A percentile compares a stretch with the other conserved stretches of the same genome.
These are phyloP conservation scores for Suillus plorans DNA, from an alignment of 768 basidiomycete genomes.

Conservation along the genomic window DNA sequence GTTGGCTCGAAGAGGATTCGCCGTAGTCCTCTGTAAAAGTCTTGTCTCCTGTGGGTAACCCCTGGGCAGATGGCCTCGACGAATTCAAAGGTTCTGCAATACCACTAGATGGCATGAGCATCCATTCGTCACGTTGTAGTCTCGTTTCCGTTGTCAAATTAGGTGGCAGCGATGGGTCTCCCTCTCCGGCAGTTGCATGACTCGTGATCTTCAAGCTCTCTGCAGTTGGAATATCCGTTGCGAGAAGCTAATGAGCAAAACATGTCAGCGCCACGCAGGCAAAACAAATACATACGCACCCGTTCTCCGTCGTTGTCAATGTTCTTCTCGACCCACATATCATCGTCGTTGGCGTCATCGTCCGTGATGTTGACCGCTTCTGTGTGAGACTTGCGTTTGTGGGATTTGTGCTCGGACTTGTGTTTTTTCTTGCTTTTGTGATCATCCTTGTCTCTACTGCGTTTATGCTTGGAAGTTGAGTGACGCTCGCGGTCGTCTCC, in stretches of 20 bases:
- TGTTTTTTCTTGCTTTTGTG: slow-evolving; percentile 56
- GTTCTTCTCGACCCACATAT: slow-evolving; percentile 89
- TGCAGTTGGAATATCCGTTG: slow-evolving; percentile 74
- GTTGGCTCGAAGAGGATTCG: slow-evolving; percentile 42
- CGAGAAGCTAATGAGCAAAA: slow-evolving; percentile 47
- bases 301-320: slow-evolving; percentile 75
- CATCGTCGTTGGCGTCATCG: slow-evolving; percentile 72
- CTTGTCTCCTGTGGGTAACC: slow-evolving; percentile 39
- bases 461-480: slow-evolving; percentile 25
- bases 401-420: slow-evolving; percentile 45
- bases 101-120: slow-evolving; percentile 53
- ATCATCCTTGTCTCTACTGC: slow-evolving; percentile 36
- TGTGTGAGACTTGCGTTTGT: slow-evolving; percentile 27
- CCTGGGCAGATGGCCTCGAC: slow-evolving; percentile 30
- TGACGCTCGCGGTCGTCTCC: slow-evolving; percentile 16
- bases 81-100: slow-evolving; percentile 29
- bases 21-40: slow-evolving; percentile 68
- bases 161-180: slow-evolving; percentile 49
- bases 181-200: slow-evolving; percentile 45
- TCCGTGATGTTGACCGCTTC: slow-evolving; percentile 50
- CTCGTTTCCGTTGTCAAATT: slow-evolving; percentile 45
- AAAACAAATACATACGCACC: slow-evolving; percentile 40
- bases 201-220: slow-evolving; percentile 71
- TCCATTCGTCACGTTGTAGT: slow-evolving; percentile 84
- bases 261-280: slow-evolving; percentile 7